These are phyloP conservation scores for Scytalidium sp. DNA, from an alignment of 2,329 filamentous ascomycete genomes.

Conservation along the genomic window DNA sequence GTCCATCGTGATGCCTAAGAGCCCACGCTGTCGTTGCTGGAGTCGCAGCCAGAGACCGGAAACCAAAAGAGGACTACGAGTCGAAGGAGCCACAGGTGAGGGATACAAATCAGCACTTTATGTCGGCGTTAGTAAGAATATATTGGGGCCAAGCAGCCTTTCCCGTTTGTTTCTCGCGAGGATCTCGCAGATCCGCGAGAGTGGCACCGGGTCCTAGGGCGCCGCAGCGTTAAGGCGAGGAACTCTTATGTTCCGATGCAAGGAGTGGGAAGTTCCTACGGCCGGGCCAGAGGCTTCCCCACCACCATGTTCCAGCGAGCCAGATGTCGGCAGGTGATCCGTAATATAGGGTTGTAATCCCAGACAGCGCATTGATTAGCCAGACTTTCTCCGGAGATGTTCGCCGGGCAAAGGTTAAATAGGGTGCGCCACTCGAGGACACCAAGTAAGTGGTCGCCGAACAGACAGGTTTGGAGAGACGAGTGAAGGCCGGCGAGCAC, in stretches of 20 bases:
- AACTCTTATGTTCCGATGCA: conserved; percentile 25
- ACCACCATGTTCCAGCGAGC: conserved; percentile 19
- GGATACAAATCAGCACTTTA: not conserved
- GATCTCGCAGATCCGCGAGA: conserved; percentile 20
- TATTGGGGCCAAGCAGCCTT: not conserved
- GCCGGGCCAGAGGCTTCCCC: conserved; percentile 17
- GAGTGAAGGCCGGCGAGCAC: conserved; percentile 1
- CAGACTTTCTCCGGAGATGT: conserved; percentile 14
- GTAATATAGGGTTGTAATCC: conserved; percentile 22
- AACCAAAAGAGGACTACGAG: not conserved
- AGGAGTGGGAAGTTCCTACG: conserved; percentile 12
- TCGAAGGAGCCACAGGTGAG: not conserved
- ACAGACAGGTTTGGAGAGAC: conserved; percentile 14
- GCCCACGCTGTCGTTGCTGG: not conserved
- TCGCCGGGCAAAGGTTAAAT: conserved; percentile 14
- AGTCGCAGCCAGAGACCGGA: not conserved
- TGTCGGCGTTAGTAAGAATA: conserved; percentile 15
- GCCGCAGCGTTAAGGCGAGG: conserved; percentile 22
- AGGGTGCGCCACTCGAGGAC: conserved; percentile 11
- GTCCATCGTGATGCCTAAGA: not conserved
- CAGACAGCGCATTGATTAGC: conserved; percentile 24
- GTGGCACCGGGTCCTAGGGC: conserved; percentile 18
- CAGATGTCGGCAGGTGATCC: conserved; percentile 27
- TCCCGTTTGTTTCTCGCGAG: conserved; percentile 11
- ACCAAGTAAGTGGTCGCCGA: conserved; percentile 17